Evolutionary conservation across 805 yeast genomes (phyloP).

Genomic region (Teunomyces lycoperdinae): DNA sequence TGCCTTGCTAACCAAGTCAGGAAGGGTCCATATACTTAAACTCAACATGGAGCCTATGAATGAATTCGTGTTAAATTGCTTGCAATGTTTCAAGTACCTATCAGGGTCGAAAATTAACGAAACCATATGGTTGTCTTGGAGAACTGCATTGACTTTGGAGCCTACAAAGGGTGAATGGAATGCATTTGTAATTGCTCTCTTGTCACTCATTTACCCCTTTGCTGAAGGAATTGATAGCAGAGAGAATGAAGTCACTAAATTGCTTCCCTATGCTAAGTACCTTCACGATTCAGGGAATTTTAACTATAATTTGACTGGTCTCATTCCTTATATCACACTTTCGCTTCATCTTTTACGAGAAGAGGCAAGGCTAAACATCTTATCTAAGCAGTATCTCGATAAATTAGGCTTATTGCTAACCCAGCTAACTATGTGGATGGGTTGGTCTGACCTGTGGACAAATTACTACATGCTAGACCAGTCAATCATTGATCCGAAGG

Average conservation of each 20-base stretch:
- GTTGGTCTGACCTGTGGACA: conserved; percentile 71
- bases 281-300: conserved; percentile 24
- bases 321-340: conserved; percentile 60
- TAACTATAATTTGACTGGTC: conserved; percentile 46
- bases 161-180: conserved; percentile 54
- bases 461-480: conserved; percentile 47
- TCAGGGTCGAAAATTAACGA: conserved; percentile 59
- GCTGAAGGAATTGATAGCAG: conserved; percentile 17
- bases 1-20: conserved; percentile 20
- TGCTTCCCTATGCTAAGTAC: conserved; percentile 29
- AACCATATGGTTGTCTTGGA: conserved; percentile 62
- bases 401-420: conserved; percentile 55
- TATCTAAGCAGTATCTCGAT: conserved; percentile 32
- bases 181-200: conserved; percentile 50
- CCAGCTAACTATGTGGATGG: conserved; percentile 63
- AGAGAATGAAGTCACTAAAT: conserved; percentile 26
- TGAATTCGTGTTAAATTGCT: conserved; percentile 41
- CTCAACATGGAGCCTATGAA: conserved; percentile 46
- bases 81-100: conserved; percentile 50
- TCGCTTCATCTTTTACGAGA: conserved; percentile 77
- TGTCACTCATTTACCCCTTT: conserved; percentile 51
- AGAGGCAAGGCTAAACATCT: conserved; percentile 60
- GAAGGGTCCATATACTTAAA: conserved; percentile 22
- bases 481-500: conserved; percentile 32
- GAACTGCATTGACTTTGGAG: conserved; percentile 47